Evolutionary conservation across 345 rosid genomes (phyloP).

Genomic region (Arabidopsis arenosa): DNA sequence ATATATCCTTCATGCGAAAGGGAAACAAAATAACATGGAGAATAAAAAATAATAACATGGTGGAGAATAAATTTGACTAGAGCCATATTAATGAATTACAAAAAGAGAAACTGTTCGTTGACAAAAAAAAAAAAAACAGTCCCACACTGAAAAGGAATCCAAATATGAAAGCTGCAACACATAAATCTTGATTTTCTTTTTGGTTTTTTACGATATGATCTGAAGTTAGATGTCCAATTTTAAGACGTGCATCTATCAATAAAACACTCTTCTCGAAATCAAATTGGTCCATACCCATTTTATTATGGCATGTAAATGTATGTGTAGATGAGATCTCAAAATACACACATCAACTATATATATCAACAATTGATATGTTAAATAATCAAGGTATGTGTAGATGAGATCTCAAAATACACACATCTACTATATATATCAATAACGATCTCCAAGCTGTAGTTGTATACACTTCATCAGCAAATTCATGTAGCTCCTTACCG

Average conservation of each 20-base stretch:
- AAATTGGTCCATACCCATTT: slow-evolving; percentile 29
- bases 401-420: too few species aligned
- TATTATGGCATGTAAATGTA: neutral
- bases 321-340: neutral
- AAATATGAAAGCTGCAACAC: slow-evolving; percentile 23
- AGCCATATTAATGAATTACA: neutral
- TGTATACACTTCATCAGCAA: neutral
- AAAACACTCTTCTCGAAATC: slow-evolving; percentile 17
- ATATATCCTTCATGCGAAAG: slow-evolving; percentile 4
- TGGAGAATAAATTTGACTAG: neutral
- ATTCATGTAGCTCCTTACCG: neutral
- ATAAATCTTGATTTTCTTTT: neutral
- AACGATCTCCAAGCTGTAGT: neutral
- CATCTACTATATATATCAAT: too few species aligned
- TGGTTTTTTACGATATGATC: slow-evolving; percentile 32
- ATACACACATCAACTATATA: neutral
- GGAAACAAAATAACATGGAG: neutral
- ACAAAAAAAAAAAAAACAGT: neutral
- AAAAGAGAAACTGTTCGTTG: slow-evolving; percentile 14
- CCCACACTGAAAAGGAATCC: slow-evolving; percentile 26
- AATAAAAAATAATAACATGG: too few species aligned
- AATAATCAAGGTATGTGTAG: slow-evolving; percentile 7
- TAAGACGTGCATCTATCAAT: neutral
- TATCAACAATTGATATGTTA: neutral
- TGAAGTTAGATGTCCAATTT: slow-evolving; percentile 17